Evolutionary conservation across 306 rosid genomes (phyloP), one percentile per base, ranked within the genome.

Genomic region (Vigna nakashimae): DNA sequence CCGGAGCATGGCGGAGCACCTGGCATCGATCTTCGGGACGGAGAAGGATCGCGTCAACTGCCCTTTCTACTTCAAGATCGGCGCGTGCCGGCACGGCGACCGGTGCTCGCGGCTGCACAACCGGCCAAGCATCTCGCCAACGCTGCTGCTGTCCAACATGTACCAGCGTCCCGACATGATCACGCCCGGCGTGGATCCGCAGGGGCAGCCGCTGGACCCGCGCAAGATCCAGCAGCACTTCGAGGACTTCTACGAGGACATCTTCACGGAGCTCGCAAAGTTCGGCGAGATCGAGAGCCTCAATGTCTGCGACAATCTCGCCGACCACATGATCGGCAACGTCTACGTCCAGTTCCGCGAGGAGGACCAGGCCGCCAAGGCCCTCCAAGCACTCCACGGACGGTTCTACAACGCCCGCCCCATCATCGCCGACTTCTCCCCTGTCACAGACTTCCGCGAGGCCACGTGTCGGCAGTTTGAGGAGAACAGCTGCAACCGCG

Each of bases 271-370:
- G 50, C 87, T 90, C 43, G 74, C 76, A 16, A 92, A 92, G 74
- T 92, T 88, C 24, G 97, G 97, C 15, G 83, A 88, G 48, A 86
- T 92, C 7, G 90, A 92, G 38, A 85, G 86, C 65, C 88, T 92
- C 30, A 90, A 92, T 58, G 82, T 92, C 34, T 92, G 97, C 57
- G 97, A 90, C 71, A 91, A 91, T 57, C 88, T 91, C 13, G 92
- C 94, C 6, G 97, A 91, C 60, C 97, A 91, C 80, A 91, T 91
- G 94, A 91, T 91, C 56, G 97, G 97, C 16, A 91, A 91, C 58
- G 97, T 91, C 51, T 91, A 91, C 30, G 92, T 85, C 66, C 89
- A 89, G 82, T 91, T 89, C 52, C 82, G 85, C 28, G 97, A 91
- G 60, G 97, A 89, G 58, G 97, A 89, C 6, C 87, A 88, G 48